These are phyloP conservation scores for Coemansia sp. DNA, from an alignment of 192 early-diverging fungal genomes.

Conservation along the genomic window DNA sequence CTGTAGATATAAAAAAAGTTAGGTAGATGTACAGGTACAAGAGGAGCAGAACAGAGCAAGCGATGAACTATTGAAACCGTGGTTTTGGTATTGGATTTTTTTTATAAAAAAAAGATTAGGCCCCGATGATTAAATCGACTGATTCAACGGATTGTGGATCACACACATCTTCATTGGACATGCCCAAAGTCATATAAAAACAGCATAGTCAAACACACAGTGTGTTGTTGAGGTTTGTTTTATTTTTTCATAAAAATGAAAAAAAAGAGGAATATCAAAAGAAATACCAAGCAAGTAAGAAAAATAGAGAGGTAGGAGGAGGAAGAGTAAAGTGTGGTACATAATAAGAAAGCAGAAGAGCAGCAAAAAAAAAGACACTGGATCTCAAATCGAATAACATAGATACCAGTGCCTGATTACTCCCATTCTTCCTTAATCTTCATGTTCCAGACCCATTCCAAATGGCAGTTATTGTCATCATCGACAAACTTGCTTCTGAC, in stretches of 20 bases:
- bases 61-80: too few species aligned
- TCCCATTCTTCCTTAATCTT: constrained; percentile 93
- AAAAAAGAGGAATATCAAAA: background rate
- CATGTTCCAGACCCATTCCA: constrained; percentile 84
- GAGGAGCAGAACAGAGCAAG: background rate
- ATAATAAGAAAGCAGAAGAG: background rate
- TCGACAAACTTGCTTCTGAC: constrained; percentile 93
- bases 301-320: constrained; percentile 2
- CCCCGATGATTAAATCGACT: too few species aligned
- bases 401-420: background rate
- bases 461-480: constrained; percentile 81
- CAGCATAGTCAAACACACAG: too few species aligned
- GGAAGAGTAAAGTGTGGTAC: background rate
- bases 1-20: background rate
- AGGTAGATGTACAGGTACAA: background rate
- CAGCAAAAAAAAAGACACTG: background rate
- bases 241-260: background rate
- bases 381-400: too few species aligned
- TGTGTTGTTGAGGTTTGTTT: too few species aligned
- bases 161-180: too few species aligned
- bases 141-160: too few species aligned
- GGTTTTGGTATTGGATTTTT: too few species aligned
- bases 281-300: background rate
- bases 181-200: too few species aligned
- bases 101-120: too few species aligned